phyloP scores from a whole-genome alignment of 768 basidiomycete species.

The Naematelia encephala region DNA sequence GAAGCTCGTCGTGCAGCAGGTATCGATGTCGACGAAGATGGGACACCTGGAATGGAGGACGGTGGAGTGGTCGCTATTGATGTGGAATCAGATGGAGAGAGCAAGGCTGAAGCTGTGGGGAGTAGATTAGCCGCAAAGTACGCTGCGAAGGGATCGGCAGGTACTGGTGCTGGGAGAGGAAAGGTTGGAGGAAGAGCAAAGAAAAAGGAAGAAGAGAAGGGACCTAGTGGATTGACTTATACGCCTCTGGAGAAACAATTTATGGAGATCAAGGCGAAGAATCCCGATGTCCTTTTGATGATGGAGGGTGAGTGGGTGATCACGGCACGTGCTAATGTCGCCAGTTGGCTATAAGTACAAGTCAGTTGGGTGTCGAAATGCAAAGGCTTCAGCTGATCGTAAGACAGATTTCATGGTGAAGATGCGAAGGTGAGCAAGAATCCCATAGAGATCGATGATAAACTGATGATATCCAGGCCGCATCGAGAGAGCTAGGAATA shows the following conservation, averaged over 20 bases:
- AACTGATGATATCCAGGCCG: conserved; percentile 22
- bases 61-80: conserved; percentile 3
- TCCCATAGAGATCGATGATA: background rate
- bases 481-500: conserved; percentile 48
- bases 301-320: conserved; percentile 40
- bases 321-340: background rate
- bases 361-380: conserved; percentile 14
- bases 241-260: conserved; percentile 52
- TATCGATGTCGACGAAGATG: conserved; percentile 16
- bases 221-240: conserved; percentile 48
- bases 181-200: conserved; percentile 20
- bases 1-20: conserved; percentile 24
- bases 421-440: conserved; percentile 44
- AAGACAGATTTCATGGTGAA: conserved; percentile 48
- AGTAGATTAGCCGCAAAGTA: conserved; percentile 31
- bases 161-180: conserved; percentile 16
- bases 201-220: conserved; percentile 48
- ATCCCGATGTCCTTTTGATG: conserved; percentile 48
- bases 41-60: conserved; percentile 14
- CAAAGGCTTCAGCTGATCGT: conserved; percentile 11
- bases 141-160: conserved; percentile 22
- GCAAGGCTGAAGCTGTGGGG: conserved; percentile 24
- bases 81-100: conserved; percentile 18
- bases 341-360: conserved; percentile 51
- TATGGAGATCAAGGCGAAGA: conserved; percentile 47